Evolutionary conservation across 2,329 filamentous ascomycete species (phyloP).

Genomic region (Verticillium alfalfae): DNA sequence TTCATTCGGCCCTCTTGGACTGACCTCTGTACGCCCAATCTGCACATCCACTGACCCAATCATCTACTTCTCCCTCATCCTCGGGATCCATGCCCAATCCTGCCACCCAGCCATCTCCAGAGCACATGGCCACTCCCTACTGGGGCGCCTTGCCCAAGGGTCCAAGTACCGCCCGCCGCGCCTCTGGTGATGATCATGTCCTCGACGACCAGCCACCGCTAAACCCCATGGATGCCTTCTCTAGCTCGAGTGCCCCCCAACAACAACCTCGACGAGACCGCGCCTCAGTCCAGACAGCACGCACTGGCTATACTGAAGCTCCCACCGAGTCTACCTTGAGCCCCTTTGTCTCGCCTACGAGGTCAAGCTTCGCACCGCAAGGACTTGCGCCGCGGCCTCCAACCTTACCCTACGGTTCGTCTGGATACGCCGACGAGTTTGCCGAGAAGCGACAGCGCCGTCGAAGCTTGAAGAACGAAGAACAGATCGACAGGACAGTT

Average conservation of each 20-base stretch:
- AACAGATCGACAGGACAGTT: slow-evolving; percentile 24
- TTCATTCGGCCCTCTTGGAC: neutral
- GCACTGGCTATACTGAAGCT: slow-evolving; percentile 35
- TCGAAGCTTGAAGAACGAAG: slow-evolving; percentile 29
- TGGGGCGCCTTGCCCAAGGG: slow-evolving; percentile 50
- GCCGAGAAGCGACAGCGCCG: slow-evolving; percentile 36
- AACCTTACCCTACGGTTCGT: slow-evolving; percentile 45
- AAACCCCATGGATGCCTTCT: slow-evolving; percentile 22
- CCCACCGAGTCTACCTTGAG: slow-evolving; percentile 52
- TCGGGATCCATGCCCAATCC: neutral
- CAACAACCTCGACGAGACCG: slow-evolving; percentile 40
- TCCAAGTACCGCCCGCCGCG: slow-evolving; percentile 23
- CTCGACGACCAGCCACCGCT: slow-evolving; percentile 17
- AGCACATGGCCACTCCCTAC: slow-evolving; percentile 45
- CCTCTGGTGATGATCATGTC: slow-evolving; percentile 19
- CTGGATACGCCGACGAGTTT: slow-evolving; percentile 35
- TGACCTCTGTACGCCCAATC: neutral
- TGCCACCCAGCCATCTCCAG: neutral
- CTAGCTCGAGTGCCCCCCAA: slow-evolving; percentile 21
- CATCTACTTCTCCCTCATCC: neutral
- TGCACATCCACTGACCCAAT: neutral
- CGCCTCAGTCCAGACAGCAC: slow-evolving; percentile 49
- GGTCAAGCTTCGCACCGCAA: slow-evolving; percentile 42
- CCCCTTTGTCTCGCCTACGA: slow-evolving; percentile 49
- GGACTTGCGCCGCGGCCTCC: slow-evolving; percentile 55